Percentiles rank a stretch among this genome's conserved stretches.
These are phyloP conservation scores for Pyronema domesticum DNA, from an alignment of 495 filamentous ascomycete species.

Conservation along the genomic window DNA sequence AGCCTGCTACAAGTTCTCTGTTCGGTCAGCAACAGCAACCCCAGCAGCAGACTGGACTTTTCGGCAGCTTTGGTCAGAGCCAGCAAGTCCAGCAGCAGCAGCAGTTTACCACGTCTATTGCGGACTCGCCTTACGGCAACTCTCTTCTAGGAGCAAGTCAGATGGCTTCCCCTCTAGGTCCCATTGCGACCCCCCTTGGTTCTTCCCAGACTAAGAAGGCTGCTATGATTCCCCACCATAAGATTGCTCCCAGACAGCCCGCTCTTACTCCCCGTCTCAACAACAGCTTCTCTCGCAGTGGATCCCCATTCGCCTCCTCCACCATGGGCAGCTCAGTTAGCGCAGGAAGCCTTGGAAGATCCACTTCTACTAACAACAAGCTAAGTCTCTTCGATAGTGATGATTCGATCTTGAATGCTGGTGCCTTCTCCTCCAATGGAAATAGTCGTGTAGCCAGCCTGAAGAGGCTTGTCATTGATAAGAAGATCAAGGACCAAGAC, in stretches of 20 bases:
- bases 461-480: slow-evolving; percentile 81
- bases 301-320: slow-evolving; percentile 21
- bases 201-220: slow-evolving; percentile 55
- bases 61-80: slow-evolving; percentile 10
- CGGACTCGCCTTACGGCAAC: slow-evolving; percentile 65
- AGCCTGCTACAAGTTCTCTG: slow-evolving; percentile 26
- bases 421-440: slow-evolving; percentile 59
- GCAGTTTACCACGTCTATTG: slow-evolving; percentile 58
- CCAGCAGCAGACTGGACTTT: slow-evolving; percentile 25
- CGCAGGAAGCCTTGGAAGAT: slow-evolving; percentile 15
- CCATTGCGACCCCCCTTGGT: slow-evolving; percentile 37
- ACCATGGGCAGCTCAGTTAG: slow-evolving; percentile 7
- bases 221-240: slow-evolving; percentile 61
- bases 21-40: slow-evolving; percentile 33
- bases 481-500: slow-evolving; percentile 41
- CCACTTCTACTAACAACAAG: slow-evolving; percentile 44
- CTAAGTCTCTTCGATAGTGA: slow-evolving; percentile 44
- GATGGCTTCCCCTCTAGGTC: slow-evolving; percentile 14
- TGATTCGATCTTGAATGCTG: slow-evolving; percentile 72
- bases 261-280: slow-evolving; percentile 54
- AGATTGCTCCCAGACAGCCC: slow-evolving; percentile 63
- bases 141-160: slow-evolving; percentile 35
- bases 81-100: slow-evolving; percentile 31
- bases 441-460: slow-evolving; percentile 46
- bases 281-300: slow-evolving; percentile 33